A percentile compares a stretch with the other conserved stretches of the same genome.
phyloP scores from a whole-genome alignment of 1,284 basidiomycete species.

The Butyriboletus appendiculatus region DNA sequence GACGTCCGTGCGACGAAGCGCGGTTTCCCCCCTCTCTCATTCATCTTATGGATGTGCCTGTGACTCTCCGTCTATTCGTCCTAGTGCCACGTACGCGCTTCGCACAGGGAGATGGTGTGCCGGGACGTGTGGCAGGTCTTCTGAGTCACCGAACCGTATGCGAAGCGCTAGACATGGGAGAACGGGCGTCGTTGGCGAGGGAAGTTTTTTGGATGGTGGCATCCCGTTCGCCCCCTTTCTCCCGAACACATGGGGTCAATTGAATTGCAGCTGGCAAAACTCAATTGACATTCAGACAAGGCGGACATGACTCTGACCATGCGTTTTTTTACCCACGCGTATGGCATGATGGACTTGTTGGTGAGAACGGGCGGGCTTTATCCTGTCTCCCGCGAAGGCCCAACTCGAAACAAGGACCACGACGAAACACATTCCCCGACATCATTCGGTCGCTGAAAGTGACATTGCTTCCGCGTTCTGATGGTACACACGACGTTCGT shows the following conservation, averaged over 20 bases:
- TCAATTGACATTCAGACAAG: slow-evolving; percentile 7
- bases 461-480: background rate
- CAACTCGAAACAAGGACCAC: background rate
- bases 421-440: background rate
- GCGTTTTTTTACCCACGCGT: slow-evolving; percentile 12
- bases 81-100: background rate
- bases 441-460: slow-evolving; percentile 4
- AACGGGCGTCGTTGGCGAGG: background rate
- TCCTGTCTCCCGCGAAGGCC: slow-evolving; percentile 20
- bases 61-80: too few relatives aligned
- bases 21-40: too few relatives aligned
- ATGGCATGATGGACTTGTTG: background rate
- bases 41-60: background rate
- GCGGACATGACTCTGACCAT: background rate
- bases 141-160: background rate
- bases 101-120: background rate
- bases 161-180: slow-evolving; percentile 2
- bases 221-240: background rate
- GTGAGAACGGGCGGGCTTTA: too few relatives aligned
- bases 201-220: background rate
- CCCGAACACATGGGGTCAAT: background rate
- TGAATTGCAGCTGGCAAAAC: slow-evolving; percentile 24
- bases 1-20: background rate
- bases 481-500: slow-evolving; percentile 13
- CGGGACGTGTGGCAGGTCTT: background rate